Base-by-base conservation (phyloP, 805 yeast species). In the Metschnikowia dekortorum region DNA sequence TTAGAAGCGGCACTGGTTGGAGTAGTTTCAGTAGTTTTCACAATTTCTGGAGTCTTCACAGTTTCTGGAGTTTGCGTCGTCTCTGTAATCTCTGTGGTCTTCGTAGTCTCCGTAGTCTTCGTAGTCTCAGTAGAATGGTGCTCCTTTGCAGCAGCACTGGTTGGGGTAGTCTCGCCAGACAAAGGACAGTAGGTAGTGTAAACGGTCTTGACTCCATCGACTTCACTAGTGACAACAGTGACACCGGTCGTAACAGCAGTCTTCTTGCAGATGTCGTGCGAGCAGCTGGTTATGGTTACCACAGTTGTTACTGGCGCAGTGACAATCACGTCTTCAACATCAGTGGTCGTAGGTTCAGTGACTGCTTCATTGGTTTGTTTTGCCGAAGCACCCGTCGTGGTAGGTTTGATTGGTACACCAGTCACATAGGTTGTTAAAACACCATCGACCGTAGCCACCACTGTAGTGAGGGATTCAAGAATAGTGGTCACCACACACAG, bases 371-470 rank as follows among this genome's bases (percentile, higher is more conserved):
- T 4, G 32, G 47, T 28, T 18, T 44, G 40, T 16, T 43, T 41
- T 14, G 39, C 37, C 6, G 40, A 14, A n/a, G 42, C 29, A 11
- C 49, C 13, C 6, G n/a, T 36, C 18, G 44, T 36, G 29, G 47
- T 18, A 6, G 49, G 29, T 5, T 53, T 52, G 36, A 53, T 59
- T 14, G 74, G 75, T 14, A 64, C 55, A 7, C 53, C 68, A 6
- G 71, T 64, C 31, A 71, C 68, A 40, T 69, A 47, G 8, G 70
- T 70, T n/a, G 77, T 72, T 58, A 67, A 63, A 22, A 67, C 50
- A 32, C 78, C 78, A 49, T 73, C 66, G 7, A 70, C 63, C 6
- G 70, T 66, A 37, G 74, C 60, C 32, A 74, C 69, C 48, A 61
- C 65, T 14, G 75, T 70, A 39, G 74, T 61, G 41, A 51, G 52